These are phyloP conservation scores for Plasmodium blacklocki DNA, from an alignment of 169 alveolate species.

Conservation along the genomic window DNA sequence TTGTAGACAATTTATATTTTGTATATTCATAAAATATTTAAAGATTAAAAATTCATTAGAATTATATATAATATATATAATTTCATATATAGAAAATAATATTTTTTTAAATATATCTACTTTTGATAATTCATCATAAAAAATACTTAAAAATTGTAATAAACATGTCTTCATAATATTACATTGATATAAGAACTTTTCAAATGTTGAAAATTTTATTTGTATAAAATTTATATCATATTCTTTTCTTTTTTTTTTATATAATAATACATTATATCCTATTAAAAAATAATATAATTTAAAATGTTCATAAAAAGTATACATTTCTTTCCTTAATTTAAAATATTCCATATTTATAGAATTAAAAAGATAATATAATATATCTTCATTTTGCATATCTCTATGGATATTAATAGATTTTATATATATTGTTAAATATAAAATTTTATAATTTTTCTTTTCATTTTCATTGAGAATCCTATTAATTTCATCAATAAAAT, in stretches of 20 bases:
- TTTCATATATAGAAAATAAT: conserved; percentile 32
- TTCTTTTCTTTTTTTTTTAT: conserved; percentile 16
- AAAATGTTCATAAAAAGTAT: conserved; percentile 39
- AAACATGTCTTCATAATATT: conserved; percentile 25
- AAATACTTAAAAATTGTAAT: conserved; percentile 41
- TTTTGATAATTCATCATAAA: conserved; percentile 9
- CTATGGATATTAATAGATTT: conserved; percentile 58
- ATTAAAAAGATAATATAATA: conserved; percentile 27
- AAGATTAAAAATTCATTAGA: conserved; percentile 63
- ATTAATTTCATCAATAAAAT: conserved; percentile 42
- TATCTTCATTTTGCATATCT: conserved; percentile 67
- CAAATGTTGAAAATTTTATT: conserved; percentile 24
- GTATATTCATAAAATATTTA: conserved; percentile 42
- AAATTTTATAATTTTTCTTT: conserved; percentile 35
- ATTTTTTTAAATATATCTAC: conserved; percentile 15
- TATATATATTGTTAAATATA: conserved; percentile 61
- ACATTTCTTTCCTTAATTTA: conserved; percentile 55
- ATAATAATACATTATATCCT: background rate
- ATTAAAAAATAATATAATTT: conserved; percentile 35
- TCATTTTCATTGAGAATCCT: conserved; percentile 32
- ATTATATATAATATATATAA: conserved; percentile 34
- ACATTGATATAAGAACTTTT: conserved; percentile 26
- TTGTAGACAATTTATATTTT: conserved; percentile 2
- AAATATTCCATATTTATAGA: conserved; percentile 67
- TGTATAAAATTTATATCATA: conserved; percentile 19